phyloP scores from a whole-genome alignment of 2,329 filamentous ascomycete genomes.

The Madurella fahalii region DNA sequence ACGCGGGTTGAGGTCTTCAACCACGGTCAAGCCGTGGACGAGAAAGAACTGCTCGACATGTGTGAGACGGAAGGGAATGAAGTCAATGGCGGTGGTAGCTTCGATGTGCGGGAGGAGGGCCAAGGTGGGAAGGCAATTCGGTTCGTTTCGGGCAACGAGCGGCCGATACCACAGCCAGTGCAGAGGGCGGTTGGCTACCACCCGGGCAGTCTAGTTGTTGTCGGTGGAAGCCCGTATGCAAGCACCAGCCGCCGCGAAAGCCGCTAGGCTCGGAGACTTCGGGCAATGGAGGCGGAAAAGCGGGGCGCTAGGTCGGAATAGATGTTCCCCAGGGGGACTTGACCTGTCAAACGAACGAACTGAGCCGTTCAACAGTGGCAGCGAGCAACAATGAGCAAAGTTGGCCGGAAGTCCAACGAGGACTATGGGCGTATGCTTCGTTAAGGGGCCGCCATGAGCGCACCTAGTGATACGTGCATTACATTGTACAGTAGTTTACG shows the following conservation, averaged over 20 bases:
- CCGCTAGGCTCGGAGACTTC: constrained; percentile 9
- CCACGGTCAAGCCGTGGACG: constrained; percentile 44
- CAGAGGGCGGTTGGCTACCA: constrained; percentile 44
- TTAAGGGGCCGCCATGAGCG: background rate
- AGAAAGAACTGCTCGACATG: constrained; percentile 72
- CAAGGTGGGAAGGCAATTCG: constrained; percentile 43
- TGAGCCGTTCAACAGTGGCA: too few relatives aligned
- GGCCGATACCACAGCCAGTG: constrained; percentile 39
- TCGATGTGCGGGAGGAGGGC: constrained; percentile 60
- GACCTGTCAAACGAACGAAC: too few relatives aligned
- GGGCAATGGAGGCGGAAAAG: background rate
- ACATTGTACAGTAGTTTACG: background rate
- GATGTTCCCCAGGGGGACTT: background rate
- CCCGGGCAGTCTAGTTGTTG: constrained; percentile 61
- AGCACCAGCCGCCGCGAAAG: background rate
- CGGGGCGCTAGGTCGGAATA: background rate
- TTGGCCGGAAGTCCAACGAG: too few relatives aligned
- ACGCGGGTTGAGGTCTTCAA: constrained; percentile 58
- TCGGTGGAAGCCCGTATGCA: background rate
- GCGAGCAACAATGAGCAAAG: too few relatives aligned
- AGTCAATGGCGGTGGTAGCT: constrained; percentile 86
- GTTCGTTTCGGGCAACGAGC: constrained; percentile 49
- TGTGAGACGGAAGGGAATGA: constrained; percentile 86
- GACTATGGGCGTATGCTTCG: background rate
- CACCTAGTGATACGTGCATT: background rate